Evolutionary conservation across 129 eudicot genomes (phyloP), one percentile per base, ranked within the genome.

Genomic region (Erigeron canadensis): DNA sequence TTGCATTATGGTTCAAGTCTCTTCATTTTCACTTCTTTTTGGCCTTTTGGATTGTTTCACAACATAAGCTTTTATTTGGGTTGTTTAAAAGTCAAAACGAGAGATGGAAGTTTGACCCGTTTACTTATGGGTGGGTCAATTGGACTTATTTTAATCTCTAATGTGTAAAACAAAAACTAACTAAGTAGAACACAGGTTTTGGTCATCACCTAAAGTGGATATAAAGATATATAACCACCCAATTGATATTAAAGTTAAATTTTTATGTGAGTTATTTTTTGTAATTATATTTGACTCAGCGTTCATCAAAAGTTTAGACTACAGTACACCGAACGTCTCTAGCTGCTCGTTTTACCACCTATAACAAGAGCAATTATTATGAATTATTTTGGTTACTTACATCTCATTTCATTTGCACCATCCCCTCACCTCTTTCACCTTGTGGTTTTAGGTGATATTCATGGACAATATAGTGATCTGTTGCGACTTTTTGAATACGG

Each of bases 381-480:
- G 63, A 39, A 38, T 2, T 38, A 53, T 21, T 12, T 39, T 10
- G 17, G 38, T 21, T 16, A 54, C 65, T 55, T 13, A 12, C 46
- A 44, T 59, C 39, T 44, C 6, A 17, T 10, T 37, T 28, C 34
- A 28, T 41, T 66, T 67, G 7, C 9, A 28, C 45, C 22, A 48
- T 48, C 55, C 17, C 6, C 55, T 69, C 1, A 4, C 12, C 45
- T 73, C 46, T 62, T 23, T 50, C 13, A 45, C n/a, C 13, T 42
- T 12, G 9, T 54, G n/a, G 47, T 79, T 67, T 79, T 85, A 90
- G 94, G 96, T 42, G 96, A 90, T 75, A 90, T 87, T 77, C 96
- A 90, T 76, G 96, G 96, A 76, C 96, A 90, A 59, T 90, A 90
- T 57, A 90, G 90, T 28, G 94, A 90, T 63, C 68, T 85, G n/a